phyloP scores from a whole-genome alignment of 768 basidiomycete species.

The Pleurotus eryngii region DNA sequence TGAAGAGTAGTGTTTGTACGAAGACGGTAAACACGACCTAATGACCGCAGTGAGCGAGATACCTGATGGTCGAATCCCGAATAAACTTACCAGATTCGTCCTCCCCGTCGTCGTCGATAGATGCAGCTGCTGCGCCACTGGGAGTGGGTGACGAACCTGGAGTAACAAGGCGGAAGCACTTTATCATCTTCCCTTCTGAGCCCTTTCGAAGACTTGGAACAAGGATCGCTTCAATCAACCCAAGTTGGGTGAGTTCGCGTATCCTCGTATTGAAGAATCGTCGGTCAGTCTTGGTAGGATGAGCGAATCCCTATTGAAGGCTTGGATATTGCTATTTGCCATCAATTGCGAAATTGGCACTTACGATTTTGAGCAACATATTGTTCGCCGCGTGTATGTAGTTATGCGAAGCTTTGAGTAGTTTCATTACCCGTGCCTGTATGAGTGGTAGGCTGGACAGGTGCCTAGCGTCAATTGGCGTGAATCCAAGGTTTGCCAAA shows the following conservation, averaged over 20 bases:
- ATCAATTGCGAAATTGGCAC: slow-evolving; percentile 18
- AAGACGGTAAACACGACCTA: slow-evolving; percentile 35
- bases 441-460: slow-evolving; percentile 73
- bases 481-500: slow-evolving; percentile 50
- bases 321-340: slow-evolving; percentile 2
- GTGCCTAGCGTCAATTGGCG: slow-evolving; percentile 75
- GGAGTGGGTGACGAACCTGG: slow-evolving; percentile 32
- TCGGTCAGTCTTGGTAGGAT: slow-evolving; percentile 75
- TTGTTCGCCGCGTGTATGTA: slow-evolving; percentile 72
- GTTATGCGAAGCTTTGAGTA: slow-evolving; percentile 69
- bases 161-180: slow-evolving; percentile 64
- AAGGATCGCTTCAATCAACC: slow-evolving; percentile 70
- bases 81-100: slow-evolving; percentile 30
- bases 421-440: slow-evolving; percentile 64
- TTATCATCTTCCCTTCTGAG: slow-evolving; percentile 43
- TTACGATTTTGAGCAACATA: slow-evolving; percentile 72
- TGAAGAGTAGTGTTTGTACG: slow-evolving; percentile 71
- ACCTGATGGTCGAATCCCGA: no score
- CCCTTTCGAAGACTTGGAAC: slow-evolving; percentile 58
- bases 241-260: slow-evolving; percentile 68
- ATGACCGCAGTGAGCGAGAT: neutral
- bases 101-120: slow-evolving; percentile 32
- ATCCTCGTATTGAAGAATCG: slow-evolving; percentile 78
- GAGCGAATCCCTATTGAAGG: slow-evolving; percentile 60
- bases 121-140: slow-evolving; percentile 30